Base-by-base conservation (phyloP, 192 early-diverging fungal species). In the Dispira parvispora region DNA sequence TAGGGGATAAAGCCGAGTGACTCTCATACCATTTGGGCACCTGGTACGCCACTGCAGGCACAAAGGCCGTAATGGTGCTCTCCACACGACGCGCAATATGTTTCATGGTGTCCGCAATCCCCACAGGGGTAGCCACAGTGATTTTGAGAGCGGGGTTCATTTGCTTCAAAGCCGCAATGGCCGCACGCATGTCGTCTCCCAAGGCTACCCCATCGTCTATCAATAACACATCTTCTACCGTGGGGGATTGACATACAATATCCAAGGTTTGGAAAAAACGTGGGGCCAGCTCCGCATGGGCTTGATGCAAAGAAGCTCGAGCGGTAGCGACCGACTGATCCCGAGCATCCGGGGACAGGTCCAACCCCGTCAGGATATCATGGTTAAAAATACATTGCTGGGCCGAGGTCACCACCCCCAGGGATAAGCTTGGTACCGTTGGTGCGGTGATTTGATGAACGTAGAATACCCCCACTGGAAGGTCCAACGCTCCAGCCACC, bases 161-260 rank as follows among this genome's bases (percentile, higher is more conserved):
- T 14, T 43, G 57, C 13, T 43, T 28, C 57, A 60, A 13, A 12
- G 38, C 57, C 38, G 18, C 57, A 18, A 73, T 65, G 23, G 76
- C 76, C 54, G 71, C 73, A 49, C 76, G 73, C 67, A 75, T 70
- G 21, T 68, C 72, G 62, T 78, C 76, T 11, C 76, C 76, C 0
- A 73, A 68, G 65, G 71, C 76, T 21, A 74, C 68, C 8, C 69
- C 69, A 26, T 78, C 76, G 54, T 78, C 76, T 11, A 78, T 69
- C 21, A 78, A 62, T 26, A 78, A 21, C 46, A 78, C 14, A 8
- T 23, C 47, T 23, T 16, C 18, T 8, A 20, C 21, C 47, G 47
- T 8, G 47, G 18, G 16, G 8, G 16, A 3, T 23, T 23, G 18
- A 8, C 18, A 23, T 8, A 50, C 47, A 8, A 4, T 8, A 23